phyloP scores from a whole-genome alignment of 176 grass and related monocot species.

The Avena eriantha region DNA sequence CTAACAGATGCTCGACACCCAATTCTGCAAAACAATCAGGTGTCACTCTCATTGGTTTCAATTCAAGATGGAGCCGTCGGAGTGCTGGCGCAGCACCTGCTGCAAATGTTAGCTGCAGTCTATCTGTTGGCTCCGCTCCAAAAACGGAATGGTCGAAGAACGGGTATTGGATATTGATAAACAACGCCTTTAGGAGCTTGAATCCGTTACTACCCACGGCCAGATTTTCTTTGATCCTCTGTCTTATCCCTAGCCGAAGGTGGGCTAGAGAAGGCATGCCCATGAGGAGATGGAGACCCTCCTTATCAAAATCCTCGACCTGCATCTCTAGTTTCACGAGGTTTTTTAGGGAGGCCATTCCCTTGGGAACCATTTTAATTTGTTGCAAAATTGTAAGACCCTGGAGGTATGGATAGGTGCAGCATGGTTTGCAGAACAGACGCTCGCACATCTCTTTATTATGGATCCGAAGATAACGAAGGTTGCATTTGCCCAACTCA shows the following conservation, averaged over 20 bases:
- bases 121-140: background rate
- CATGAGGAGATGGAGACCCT: background rate
- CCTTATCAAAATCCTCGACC: background rate
- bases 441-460: background rate
- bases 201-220: background rate
- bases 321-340: background rate
- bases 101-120: background rate
- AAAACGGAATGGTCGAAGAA: accelerated
- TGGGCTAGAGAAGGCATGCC: background rate
- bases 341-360: background rate
- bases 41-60: background rate
- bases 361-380: background rate
- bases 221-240: background rate
- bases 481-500: background rate
- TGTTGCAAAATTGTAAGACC: accelerated
- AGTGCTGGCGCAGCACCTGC: background rate
- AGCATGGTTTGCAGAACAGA: background rate
- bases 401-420: background rate
- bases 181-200: background rate
- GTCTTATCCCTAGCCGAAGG: accelerated
- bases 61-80: background rate
- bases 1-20: background rate
- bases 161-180: too few species aligned
- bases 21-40: background rate
- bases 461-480: background rate